A percentile compares a stretch with the other conserved stretches of the same genome.
These are phyloP conservation scores for Hortaea sp. DNA, from an alignment of 2,329 filamentous ascomycete species.

Conservation along the genomic window DNA sequence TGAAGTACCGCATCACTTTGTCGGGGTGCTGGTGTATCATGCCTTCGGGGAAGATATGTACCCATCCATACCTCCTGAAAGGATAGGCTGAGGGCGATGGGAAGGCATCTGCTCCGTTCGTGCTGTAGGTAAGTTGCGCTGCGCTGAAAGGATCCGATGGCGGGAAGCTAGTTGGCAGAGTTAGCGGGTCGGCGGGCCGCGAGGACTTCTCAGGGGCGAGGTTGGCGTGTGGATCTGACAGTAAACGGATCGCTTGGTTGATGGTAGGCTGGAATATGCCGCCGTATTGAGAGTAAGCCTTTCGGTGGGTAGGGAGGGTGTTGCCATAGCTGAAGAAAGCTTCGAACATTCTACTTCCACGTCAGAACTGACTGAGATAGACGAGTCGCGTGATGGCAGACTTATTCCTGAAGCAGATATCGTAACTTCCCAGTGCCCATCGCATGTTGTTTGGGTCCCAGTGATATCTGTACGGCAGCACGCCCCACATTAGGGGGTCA, in stretches of 20 bases:
- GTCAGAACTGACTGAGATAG: background rate
- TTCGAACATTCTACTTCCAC: slow-evolving; percentile 47
- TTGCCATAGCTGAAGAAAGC: slow-evolving; percentile 85
- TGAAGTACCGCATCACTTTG: slow-evolving; percentile 86
- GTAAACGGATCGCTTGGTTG: slow-evolving; percentile 70
- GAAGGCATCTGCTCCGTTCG: slow-evolving; percentile 56
- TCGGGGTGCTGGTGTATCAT: slow-evolving; percentile 80
- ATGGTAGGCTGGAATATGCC: slow-evolving; percentile 87
- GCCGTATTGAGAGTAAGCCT: slow-evolving; percentile 65
- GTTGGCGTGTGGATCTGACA: slow-evolving; percentile 45
- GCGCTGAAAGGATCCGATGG: slow-evolving; percentile 47
- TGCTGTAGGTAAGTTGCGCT: slow-evolving; percentile 50
- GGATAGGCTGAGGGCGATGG: slow-evolving; percentile 62
- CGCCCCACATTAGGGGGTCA: slow-evolving; percentile 89
- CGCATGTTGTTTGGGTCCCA: slow-evolving; percentile 66
- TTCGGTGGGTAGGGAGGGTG: slow-evolving; percentile 78
- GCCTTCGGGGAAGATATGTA: slow-evolving; percentile 94
- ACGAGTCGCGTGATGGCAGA: slow-evolving; percentile 30
- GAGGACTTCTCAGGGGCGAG: slow-evolving; percentile 2
- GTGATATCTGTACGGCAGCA: slow-evolving; percentile 64
- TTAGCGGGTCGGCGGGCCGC: background rate
- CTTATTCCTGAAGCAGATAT: slow-evolving; percentile 89
- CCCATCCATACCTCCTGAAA: slow-evolving; percentile 65
- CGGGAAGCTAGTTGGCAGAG: slow-evolving; percentile 7
- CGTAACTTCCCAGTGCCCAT: slow-evolving; percentile 86